Evolutionary conservation across 352 stramenopile genomes (phyloP).

Genomic region (Phytopythium litorale): DNA sequence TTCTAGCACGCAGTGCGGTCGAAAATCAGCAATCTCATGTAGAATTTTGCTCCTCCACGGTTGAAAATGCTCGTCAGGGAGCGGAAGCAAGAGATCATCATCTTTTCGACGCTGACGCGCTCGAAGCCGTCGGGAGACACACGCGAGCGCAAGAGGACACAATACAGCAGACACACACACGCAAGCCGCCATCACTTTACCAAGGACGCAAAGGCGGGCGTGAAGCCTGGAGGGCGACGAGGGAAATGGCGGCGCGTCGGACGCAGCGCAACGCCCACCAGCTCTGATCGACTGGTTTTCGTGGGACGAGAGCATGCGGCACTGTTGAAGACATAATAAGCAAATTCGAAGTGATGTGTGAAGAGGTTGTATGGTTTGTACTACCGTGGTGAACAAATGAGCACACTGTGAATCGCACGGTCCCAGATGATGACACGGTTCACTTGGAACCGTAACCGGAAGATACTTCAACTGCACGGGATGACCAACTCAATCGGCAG

Average conservation of each 20-base stretch:
- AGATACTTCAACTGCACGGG: background rate
- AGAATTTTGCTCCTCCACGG: conserved; percentile 42
- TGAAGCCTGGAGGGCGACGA: too few species aligned
- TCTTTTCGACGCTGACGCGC: conserved; percentile 14
- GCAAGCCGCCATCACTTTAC: background rate
- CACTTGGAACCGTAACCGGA: background rate
- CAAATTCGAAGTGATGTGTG: background rate
- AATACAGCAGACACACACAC: background rate
- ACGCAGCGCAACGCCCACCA: background rate
- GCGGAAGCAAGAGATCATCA: conserved; percentile 33
- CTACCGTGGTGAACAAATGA: background rate
- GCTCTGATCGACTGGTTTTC: background rate
- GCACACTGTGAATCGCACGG: background rate
- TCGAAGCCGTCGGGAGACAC: background rate
- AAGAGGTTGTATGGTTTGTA: background rate
- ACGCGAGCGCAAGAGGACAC: background rate
- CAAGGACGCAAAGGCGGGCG: too few species aligned
- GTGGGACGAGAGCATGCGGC: background rate
- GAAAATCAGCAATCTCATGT: conserved; percentile 48
- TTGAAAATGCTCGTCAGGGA: conserved; percentile 29
- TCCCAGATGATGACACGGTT: background rate
- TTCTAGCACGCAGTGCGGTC: conserved; percentile 10
- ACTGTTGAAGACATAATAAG: background rate
- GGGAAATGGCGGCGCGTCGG: background rate
- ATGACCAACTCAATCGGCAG: too few species aligned